Conservation (phyloP, 2,329 filamentous ascomycete genomes). For the Stagonosporopsis vannaccii region DNA sequence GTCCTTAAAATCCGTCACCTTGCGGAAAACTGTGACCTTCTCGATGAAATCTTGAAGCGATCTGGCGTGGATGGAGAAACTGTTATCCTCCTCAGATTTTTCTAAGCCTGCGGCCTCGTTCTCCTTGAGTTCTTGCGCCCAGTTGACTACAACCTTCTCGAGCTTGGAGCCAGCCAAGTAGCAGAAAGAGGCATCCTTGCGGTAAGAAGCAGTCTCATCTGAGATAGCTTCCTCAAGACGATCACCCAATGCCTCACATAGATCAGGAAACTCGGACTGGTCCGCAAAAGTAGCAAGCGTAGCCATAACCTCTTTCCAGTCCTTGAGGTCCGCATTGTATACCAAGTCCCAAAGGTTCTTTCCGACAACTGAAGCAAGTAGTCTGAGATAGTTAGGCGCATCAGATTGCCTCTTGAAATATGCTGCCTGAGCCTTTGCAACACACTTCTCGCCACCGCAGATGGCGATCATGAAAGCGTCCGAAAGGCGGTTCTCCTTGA, state of each 20-base stretch:
- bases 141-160: constrained; percentile 95
- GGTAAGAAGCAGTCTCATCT: constrained; percentile 58
- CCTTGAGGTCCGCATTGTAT: constrained; percentile 88
- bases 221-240: constrained; percentile 76
- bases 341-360: constrained; percentile 99
- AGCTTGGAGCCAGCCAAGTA: constrained; percentile 95
- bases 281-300: constrained; percentile 95
- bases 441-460: constrained; percentile 89
- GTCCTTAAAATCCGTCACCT: constrained; percentile 91
- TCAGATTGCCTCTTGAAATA: constrained; percentile 86
- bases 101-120: constrained; percentile 78
- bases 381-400: constrained; percentile 87
- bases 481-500: constrained; percentile 87
- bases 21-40: constrained; percentile 96
- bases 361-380: constrained; percentile 88
- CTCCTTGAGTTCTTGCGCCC: constrained; percentile 89
- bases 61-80: constrained; percentile 89
- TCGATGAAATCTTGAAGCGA: constrained; percentile 94
- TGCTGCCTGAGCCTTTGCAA: constrained; percentile 90
- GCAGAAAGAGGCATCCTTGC: constrained; percentile 95
- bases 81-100: constrained; percentile 73
- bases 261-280: constrained; percentile 87
- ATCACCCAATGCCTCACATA: constrained; percentile 94
- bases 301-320: constrained; percentile 98
- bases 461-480: constrained; percentile 99